These are phyloP conservation scores for Suhomyces taliae DNA, from an alignment of 1,139 yeast species.

Conservation along the genomic window DNA sequence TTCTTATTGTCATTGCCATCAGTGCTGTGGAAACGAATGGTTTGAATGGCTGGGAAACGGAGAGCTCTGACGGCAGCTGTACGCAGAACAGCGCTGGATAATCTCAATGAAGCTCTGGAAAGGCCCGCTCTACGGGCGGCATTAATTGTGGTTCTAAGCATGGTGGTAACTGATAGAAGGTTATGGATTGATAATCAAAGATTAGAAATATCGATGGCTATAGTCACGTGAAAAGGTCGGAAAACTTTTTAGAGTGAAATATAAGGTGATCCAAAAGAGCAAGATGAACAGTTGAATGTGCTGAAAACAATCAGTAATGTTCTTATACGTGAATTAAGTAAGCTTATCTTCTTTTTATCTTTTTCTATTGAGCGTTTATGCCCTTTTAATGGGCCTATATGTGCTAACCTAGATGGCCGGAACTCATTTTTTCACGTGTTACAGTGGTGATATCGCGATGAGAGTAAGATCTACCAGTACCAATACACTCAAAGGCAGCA, in stretches of 20 bases:
- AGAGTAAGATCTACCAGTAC: too few relatives aligned
- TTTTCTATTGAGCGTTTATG: too few relatives aligned
- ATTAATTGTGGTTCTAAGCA: neutral
- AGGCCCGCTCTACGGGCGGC: neutral
- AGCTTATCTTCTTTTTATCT: too few relatives aligned
- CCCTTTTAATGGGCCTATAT: too few relatives aligned
- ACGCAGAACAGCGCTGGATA: neutral
- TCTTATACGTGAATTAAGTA: too few relatives aligned
- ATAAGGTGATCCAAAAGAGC: too few relatives aligned
- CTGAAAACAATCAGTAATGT: too few relatives aligned
- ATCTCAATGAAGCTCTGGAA: neutral
- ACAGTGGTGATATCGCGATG: too few relatives aligned
- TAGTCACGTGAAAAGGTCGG: neutral
- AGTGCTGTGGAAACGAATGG: slow-evolving; percentile 6
- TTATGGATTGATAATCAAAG: neutral
- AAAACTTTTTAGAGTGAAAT: neutral
- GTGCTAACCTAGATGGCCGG: too few relatives aligned
- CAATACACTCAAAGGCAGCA: too few relatives aligned
- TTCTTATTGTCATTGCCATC: slow-evolving; percentile 1
- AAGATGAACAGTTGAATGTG: too few relatives aligned
- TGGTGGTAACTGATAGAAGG: neutral
- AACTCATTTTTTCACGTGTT: too few relatives aligned
- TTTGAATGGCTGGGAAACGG: neutral
- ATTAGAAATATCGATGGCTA: neutral
- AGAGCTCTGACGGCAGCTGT: neutral